These are phyloP conservation scores for Lactifluus echinatus DNA, from an alignment of 768 basidiomycete genomes.

Conservation along the genomic window DNA sequence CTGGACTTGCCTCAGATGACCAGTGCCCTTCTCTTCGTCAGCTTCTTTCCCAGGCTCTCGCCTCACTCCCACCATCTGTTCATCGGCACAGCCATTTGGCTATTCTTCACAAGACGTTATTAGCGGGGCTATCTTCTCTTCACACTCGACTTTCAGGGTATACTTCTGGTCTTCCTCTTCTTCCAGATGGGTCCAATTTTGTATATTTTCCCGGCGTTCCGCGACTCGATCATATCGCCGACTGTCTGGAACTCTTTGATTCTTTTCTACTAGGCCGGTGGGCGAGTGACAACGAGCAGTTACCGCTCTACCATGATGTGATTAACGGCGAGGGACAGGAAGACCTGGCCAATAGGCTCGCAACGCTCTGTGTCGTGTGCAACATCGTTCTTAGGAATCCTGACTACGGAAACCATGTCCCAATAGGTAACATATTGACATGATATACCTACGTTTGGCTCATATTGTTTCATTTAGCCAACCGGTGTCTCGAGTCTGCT, in stretches of 20 bases:
- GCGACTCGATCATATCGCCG: slow-evolving; percentile 41
- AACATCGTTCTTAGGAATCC: slow-evolving; percentile 31
- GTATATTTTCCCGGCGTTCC: slow-evolving; percentile 23
- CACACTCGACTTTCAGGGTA: slow-evolving; percentile 33
- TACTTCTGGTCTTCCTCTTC: slow-evolving; percentile 32
- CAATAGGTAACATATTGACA: background rate
- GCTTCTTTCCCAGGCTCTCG: slow-evolving; percentile 44
- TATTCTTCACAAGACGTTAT: slow-evolving; percentile 28
- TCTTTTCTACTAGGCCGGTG: slow-evolving; percentile 54
- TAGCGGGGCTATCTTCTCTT: slow-evolving; percentile 34
- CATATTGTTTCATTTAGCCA: slow-evolving; percentile 25
- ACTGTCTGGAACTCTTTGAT: slow-evolving; percentile 54
- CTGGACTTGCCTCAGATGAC: slow-evolving; percentile 28
- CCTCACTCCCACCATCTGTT: slow-evolving; percentile 37
- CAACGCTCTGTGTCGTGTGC: slow-evolving; percentile 43
- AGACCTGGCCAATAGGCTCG: slow-evolving; percentile 40
- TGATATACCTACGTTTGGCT: background rate
- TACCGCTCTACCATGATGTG: slow-evolving; percentile 15
- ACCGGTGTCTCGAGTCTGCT: slow-evolving; percentile 44
- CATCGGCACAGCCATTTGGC: slow-evolving; percentile 29
- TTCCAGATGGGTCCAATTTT: slow-evolving; percentile 24
- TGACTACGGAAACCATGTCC: slow-evolving; percentile 18
- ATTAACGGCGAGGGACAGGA: slow-evolving; percentile 34
- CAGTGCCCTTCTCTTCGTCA: slow-evolving; percentile 41
- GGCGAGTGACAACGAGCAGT: slow-evolving; percentile 26